Evolutionary conservation across 306 rosid genomes (phyloP).

Genomic region (Cucumis melo): DNA sequence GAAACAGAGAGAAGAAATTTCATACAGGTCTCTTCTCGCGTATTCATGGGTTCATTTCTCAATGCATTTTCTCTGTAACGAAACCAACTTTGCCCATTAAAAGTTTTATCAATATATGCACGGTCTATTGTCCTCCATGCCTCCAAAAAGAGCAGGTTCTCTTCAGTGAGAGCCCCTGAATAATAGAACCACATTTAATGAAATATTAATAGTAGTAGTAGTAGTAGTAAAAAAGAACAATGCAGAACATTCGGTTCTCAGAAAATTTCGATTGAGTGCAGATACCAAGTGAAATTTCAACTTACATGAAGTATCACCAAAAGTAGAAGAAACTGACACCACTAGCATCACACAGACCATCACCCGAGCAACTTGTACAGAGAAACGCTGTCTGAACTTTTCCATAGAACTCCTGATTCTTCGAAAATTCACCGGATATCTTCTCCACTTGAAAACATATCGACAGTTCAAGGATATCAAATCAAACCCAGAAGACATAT

Average conservation of each 20-base stretch:
- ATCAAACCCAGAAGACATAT: constrained; percentile 11
- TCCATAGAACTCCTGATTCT: constrained; percentile 22
- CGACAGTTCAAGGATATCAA: too few species aligned
- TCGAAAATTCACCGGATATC: constrained; percentile 13
- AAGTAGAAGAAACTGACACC: constrained; percentile 52
- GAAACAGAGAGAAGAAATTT: constrained; percentile 11
- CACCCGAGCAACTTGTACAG: constrained; percentile 29
- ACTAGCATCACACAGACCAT: constrained; percentile 57
- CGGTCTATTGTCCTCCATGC: constrained; percentile 95
- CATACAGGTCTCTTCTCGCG: constrained; percentile 76
- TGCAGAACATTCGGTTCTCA: neutral
- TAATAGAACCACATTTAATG: neutral
- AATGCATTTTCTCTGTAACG: constrained; percentile 87
- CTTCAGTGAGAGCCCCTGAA: constrained; percentile 67
- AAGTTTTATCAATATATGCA: constrained; percentile 81
- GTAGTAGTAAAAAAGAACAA: neutral
- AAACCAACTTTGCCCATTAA: constrained; percentile 96
- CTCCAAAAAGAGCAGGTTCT: constrained; percentile 86
- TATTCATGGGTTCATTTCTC: constrained; percentile 79
- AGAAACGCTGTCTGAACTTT: constrained; percentile 23
- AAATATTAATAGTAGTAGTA: too few species aligned
- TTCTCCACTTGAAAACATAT: constrained; percentile 6
- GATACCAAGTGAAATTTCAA: neutral
- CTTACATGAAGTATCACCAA: constrained; percentile 45
- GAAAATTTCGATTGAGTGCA: neutral